A percentile compares a stretch with the other conserved stretches of the same genome.
phyloP scores from a whole-genome alignment of 371 early-diverging fungal species.

The Lichtheimia corymbifera region DNA sequence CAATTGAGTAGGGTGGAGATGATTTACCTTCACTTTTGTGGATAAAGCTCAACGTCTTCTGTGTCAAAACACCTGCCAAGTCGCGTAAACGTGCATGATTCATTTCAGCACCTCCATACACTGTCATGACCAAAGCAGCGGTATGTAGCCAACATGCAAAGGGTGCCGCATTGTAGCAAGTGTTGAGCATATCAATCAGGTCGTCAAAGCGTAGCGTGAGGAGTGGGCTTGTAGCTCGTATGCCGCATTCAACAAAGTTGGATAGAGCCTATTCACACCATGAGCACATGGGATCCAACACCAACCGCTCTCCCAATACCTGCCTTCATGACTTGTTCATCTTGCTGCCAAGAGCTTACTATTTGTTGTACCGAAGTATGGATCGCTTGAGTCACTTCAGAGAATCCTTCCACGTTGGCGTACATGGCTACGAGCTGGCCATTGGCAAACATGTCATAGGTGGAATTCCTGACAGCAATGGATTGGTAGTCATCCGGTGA shows the following conservation, averaged over 20 bases:
- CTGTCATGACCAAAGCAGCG: slow-evolving; percentile 53
- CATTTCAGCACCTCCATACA: slow-evolving; percentile 52
- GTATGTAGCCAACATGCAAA: slow-evolving; percentile 62
- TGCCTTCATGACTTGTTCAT: slow-evolving; percentile 44
- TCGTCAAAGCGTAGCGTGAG: slow-evolving; percentile 45
- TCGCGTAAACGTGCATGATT: slow-evolving; percentile 40
- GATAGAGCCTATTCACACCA: slow-evolving; percentile 1
- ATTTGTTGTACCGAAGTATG: slow-evolving; percentile 29
- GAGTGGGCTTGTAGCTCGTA: slow-evolving; percentile 51
- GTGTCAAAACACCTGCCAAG: slow-evolving; percentile 39
- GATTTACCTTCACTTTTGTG: slow-evolving; percentile 45
- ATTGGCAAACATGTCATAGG: slow-evolving; percentile 45
- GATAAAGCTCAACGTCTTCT: slow-evolving; percentile 55
- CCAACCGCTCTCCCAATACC: background rate
- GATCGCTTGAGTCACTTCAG: slow-evolving; percentile 34
- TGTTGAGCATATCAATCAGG: slow-evolving; percentile 33
- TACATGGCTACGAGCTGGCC: slow-evolving; percentile 31
- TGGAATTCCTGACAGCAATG: slow-evolving; percentile 22
- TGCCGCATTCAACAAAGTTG: slow-evolving; percentile 54
- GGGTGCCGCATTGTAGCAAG: slow-evolving; percentile 42
- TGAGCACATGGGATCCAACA: background rate
- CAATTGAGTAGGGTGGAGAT: too few relatives aligned
- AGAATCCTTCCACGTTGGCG: slow-evolving; percentile 27
- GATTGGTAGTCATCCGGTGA: slow-evolving; percentile 54
- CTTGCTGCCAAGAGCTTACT: slow-evolving; percentile 29